Base-by-base conservation (phyloP, 1,139 yeast species). In the Williopsis jadinii region DNA sequence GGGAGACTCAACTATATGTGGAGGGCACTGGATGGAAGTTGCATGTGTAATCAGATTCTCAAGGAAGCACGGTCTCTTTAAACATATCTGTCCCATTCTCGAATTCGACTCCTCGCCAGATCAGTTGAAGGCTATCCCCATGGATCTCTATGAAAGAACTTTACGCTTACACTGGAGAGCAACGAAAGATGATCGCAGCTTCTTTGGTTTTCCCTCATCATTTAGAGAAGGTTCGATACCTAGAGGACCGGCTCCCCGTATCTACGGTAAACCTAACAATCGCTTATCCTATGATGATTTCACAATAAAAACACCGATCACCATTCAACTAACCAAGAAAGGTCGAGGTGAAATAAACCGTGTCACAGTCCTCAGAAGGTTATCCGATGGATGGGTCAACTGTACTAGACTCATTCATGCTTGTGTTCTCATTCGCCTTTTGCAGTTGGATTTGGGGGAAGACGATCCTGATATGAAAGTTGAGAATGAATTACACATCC, bases 341-440 rank as follows among this genome's bases (percentile, higher is more conserved):
- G 41, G 40, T 10, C 24, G 41, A 11, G 28, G 32, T 4, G 38
- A n/a, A 4, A 36, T 12, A 8, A 38, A 39, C 15, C 24, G 12
- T 8, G 13, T 40, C 3, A 30, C 32, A 0, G 5, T 54, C 3
- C 28, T 43, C 5, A 45, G 50, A 36, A 41, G 59, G 34, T 24
- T 37, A 1, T 53, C 58, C 5, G 59, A 55, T 42, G 56, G 56
- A 8, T 50, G 49, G 51, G 45, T 53, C 8, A 55, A 53, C 38
- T 55, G 49, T 1, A 43, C 41, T 28, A 5, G 34, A 0, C 29
- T 55, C 11, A 45, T 55, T 2, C 35, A 34, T 8, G 39, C 42
- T 6, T 44, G 50, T 19, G 47, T 48, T 30, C 13, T 52, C 12
- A 24, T 52, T 3, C 42, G 54, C 12, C 40, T 52, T 10, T 39